Conservation (phyloP, 306 rosid genomes). For the Acmispon strigosus region DNA sequence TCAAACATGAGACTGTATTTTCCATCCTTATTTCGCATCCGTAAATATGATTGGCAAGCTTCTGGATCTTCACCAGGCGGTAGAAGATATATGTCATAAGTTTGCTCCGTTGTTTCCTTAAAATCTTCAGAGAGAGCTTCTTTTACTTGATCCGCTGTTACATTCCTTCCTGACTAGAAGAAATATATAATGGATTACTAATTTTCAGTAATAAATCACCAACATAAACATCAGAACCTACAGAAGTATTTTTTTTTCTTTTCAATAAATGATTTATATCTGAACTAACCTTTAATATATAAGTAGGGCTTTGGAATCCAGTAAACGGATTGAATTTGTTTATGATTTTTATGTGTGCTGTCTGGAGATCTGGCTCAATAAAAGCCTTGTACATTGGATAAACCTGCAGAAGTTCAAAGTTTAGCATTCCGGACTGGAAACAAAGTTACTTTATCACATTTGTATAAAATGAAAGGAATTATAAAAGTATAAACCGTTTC, state of each 20-base stretch:
- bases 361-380: slow-evolving; percentile 95
- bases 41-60: slow-evolving; percentile 92
- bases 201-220: background rate
- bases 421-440: slow-evolving; percentile 20
- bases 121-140: slow-evolving; percentile 63
- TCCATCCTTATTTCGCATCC: slow-evolving; percentile 99
- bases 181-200: slow-evolving; percentile 20
- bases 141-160: slow-evolving; percentile 64
- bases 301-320: slow-evolving; percentile 94
- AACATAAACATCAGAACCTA: slow-evolving; percentile 14
- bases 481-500: slow-evolving; percentile 61
- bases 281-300: slow-evolving; percentile 73
- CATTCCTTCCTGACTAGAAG: slow-evolving; percentile 72
- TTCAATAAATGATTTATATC: background rate
- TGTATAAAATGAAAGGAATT: slow-evolving; percentile 13
- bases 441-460: background rate
- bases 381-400: slow-evolving; percentile 99
- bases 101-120: slow-evolving; percentile 72
- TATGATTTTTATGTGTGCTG: slow-evolving; percentile 86
- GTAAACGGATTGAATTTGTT: slow-evolving; percentile 97
- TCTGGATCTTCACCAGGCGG: slow-evolving; percentile 99
- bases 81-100: slow-evolving; percentile 92
- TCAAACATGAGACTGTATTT: slow-evolving; percentile 99
- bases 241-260: background rate
- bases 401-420: slow-evolving; percentile 50